Evolutionary conservation across 1,284 basidiomycete genomes (phyloP).

Genomic region (Psilocybe mexicana): DNA sequence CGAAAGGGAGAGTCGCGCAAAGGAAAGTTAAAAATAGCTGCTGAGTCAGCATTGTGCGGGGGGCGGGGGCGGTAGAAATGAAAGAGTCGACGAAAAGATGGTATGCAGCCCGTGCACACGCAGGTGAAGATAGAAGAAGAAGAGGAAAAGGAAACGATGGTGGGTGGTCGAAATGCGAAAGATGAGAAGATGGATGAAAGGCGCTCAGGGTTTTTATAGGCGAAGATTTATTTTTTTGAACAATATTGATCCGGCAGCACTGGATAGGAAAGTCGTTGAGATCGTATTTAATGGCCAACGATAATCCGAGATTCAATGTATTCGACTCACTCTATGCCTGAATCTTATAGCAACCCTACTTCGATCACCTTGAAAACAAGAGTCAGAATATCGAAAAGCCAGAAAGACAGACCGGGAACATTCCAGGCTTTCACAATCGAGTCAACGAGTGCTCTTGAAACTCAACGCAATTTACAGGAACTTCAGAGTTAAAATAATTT

Average conservation of each 20-base stretch:
- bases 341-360: no score
- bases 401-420: no score
- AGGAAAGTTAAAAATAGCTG: background rate
- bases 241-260: background rate
- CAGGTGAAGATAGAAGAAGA: background rate
- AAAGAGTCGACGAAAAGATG: background rate
- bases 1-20: background rate
- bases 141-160: background rate
- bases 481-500: background rate
- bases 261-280: background rate
- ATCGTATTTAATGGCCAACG: background rate
- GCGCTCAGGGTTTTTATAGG: background rate
- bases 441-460: no score
- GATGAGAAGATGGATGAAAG: no score
- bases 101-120: background rate
- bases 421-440: no score
- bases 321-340: no score
- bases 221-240: background rate
- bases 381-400: no score
- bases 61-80: background rate
- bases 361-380: no score
- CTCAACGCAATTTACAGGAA: no score
- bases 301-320: background rate
- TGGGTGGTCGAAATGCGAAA: no score
- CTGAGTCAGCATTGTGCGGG: background rate